Evolutionary conservation across 371 early-diverging fungal genomes (phyloP), one percentile per base, ranked within the genome.

Genomic region (Mortierella sp.): DNA sequence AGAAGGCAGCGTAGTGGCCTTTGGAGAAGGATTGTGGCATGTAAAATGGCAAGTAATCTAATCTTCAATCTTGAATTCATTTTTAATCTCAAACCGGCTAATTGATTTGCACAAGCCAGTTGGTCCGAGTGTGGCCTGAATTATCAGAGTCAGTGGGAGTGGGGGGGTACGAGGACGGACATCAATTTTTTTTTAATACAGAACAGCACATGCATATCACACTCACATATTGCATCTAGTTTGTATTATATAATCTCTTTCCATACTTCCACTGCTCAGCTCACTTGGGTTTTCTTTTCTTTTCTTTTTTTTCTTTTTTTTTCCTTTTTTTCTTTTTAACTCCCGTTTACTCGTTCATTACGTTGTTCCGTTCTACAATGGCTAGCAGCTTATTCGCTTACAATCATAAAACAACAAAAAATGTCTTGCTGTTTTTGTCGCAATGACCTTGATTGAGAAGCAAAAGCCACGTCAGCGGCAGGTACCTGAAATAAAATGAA

Each of bases 1-100:
- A 72, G 93, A 93, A 60, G 95, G 96, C 33, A 92, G 91, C 43
- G 94, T 93, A n/a, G 92, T 94, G 50, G 92, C 93, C 63, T 94
- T 95, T 83, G 94, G 94, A 43, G 94, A 94, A 47, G 95, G 96
- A 47, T 91, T 94, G 24, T 94, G 94, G 90, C 94, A 94, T 83
- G 86, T 93, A 70, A 89, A 92, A 70, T 93, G 95, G 94, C 92
- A 91, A 79, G 80, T 74, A 63, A 13, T 16, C 19, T 8, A 4
- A 60, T 40, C 22, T 19, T 52, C 7, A 16, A 52, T 41, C 4
- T 60, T 5, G 1, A 15, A 55, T 55, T n/a, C n/a, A 15, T 55
- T 9, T 55, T n/a, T 55, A 55, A n/a, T n/a, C 55, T 52, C 24
- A 38, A 21, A 11, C 24, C 9, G 22, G 32, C 11, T 28, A 6